Base-by-base conservation (phyloP, 2,329 filamentous ascomycete genomes). In the Periconia digitata region DNA sequence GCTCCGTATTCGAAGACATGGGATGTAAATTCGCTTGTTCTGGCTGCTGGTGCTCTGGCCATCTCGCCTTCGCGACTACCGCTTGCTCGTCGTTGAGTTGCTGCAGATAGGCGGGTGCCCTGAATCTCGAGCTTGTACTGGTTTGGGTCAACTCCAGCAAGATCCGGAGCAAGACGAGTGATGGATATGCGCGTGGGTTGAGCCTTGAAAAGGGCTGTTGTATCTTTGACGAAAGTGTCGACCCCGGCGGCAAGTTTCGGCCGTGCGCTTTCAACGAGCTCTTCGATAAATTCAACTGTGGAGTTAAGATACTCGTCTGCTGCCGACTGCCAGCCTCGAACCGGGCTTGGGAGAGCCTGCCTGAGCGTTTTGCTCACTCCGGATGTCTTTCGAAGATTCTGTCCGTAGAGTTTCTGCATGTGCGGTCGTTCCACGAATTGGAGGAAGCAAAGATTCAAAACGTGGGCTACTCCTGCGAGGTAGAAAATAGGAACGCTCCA, bases 351-450 rank as follows among this genome's bases (percentile, higher is more conserved):
- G 20, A 99, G 76, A 10, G 91, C 90, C 54, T 88, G 85, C 70
- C 90, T 90, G 68, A 99, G 82, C 63, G 90, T 96, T 74, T 92
- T 95, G 50, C 92, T 92, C 34, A 99, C 79, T 42, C 94, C 94
- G 10, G 94, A 94, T 69, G 96, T 90, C 55, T 87, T 79, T 50
- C 94, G 86, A 39, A 99, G 77, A 59, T 85, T 86, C 60, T 85
- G 81, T 36, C 94, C 92, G 64, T 99, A 99, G 16, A 97, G 82
- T 78, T 96, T 97, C 70, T 96, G 89, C 92, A 99, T 97, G 71
- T 99, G 94, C 13, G 92, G 94, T 51, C 92, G 86, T 73, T 99
- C 94, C 8, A 99, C 89, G 57, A 92, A 89, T 50, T 95, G 89
- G 46, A 99, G 89, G 75, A 96, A 96, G 23, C 79, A 85, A 24